Percentiles rank a stretch among this genome's conserved stretches.
Conservation (phyloP, 2,329 filamentous ascomycete species). For the Boeremia exigua region DNA sequence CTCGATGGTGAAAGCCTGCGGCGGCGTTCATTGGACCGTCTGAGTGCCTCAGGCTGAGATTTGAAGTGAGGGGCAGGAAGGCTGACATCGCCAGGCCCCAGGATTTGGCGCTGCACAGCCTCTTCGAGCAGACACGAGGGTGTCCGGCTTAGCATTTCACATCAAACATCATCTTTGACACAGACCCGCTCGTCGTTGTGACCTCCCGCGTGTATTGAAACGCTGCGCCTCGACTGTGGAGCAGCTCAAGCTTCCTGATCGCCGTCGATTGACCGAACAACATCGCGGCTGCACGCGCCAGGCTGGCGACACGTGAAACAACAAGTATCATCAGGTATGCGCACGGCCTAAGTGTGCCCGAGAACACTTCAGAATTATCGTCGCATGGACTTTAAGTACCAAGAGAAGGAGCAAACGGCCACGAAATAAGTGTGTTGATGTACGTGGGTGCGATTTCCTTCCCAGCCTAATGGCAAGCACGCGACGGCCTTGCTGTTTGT, state of each 20-base stretch:
- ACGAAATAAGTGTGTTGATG: conserved; percentile 38
- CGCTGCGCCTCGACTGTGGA: conserved; percentile 34
- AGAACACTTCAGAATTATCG: conserved; percentile 16
- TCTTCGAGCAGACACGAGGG: conserved; percentile 12
- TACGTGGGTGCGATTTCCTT: conserved; percentile 41
- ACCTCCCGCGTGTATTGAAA: conserved; percentile 18
- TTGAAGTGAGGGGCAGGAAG: conserved; percentile 25
- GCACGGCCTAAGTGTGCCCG: neutral
- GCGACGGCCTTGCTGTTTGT: conserved; percentile 8
- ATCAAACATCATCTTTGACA: conserved; percentile 26
- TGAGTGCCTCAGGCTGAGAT: conserved; percentile 24
- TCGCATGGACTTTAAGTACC: conserved; percentile 26
- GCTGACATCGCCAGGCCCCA: conserved; percentile 31
- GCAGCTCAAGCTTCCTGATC: conserved; percentile 29
- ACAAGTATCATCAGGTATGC: neutral
- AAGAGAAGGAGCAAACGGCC: conserved; percentile 24
- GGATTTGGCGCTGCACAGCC: conserved; percentile 35
- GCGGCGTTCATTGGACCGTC: conserved; percentile 18
- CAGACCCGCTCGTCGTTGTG: conserved; percentile 29
- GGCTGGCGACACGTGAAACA: conserved; percentile 29
- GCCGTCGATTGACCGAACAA: conserved; percentile 13
- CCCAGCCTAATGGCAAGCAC: conserved; percentile 26
- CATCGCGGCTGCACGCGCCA: conserved; percentile 31
- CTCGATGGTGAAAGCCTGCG: conserved; percentile 20
- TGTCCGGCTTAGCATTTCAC: conserved; percentile 17